Percentiles rank a stretch among this genome's conserved stretches.
Evolutionary conservation across 2,329 filamentous ascomycete species (phyloP).

Genomic region (Clonostachys sp.): DNA sequence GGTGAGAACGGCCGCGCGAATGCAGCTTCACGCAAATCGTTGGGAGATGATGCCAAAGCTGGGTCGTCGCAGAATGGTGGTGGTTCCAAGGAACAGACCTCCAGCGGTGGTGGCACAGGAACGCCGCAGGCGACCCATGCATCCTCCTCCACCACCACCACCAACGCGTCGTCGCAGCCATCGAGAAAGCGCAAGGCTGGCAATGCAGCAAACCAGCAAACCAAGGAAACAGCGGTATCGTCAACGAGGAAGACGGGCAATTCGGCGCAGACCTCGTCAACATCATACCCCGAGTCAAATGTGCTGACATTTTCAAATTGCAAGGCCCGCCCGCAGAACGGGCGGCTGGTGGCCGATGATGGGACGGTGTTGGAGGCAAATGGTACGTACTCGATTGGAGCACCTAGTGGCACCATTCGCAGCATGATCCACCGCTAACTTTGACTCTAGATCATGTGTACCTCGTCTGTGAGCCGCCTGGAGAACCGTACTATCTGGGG

Average conservation of each 20-base stretch:
- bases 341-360: conserved; percentile 83
- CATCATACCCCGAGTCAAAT: conserved; percentile 62
- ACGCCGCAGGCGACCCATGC: conserved; percentile 41
- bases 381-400: conserved; percentile 53
- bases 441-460: conserved; percentile 69
- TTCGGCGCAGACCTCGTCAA: conserved; percentile 27
- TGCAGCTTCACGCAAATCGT: conserved; percentile 33
- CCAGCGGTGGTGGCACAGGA: conserved; percentile 14
- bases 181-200: conserved; percentile 86
- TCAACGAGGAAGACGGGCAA: conserved; percentile 16
- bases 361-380: conserved; percentile 80
- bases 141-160: conserved; percentile 11
- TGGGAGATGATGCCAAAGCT: conserved; percentile 30
- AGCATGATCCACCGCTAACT: conserved; percentile 7
- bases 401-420: background rate
- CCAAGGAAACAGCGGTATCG: conserved; percentile 7
- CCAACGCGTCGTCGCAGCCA: conserved; percentile 32
- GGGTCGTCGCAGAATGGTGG: conserved; percentile 21
- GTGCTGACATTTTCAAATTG: conserved; percentile 83
- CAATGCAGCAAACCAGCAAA: conserved; percentile 9
- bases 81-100: conserved; percentile 25
- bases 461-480: conserved; percentile 93
- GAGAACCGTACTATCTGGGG: conserved; percentile 95
- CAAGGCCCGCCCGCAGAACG: conserved; percentile 65
- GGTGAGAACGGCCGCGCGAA: conserved; percentile 23